phyloP scores from a whole-genome alignment of 1,139 yeast genomes.

The Geotrichum bryndzae region DNA sequence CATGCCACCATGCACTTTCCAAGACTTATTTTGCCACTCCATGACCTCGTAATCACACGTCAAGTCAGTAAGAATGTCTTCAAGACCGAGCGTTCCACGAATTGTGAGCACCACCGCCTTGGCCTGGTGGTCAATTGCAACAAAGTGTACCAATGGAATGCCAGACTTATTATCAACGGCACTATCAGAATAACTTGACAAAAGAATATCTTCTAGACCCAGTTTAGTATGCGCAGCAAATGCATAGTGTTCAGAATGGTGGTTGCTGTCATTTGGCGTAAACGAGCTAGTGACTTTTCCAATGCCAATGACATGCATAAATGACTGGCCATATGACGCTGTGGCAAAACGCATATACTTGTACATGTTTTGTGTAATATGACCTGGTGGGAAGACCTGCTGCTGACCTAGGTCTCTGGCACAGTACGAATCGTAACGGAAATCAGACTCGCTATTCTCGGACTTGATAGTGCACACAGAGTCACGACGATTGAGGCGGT shows the following conservation, averaged over 20 bases:
- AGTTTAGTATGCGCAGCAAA: constrained; percentile 34
- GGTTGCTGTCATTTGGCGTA: constrained; percentile 24
- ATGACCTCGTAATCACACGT: constrained; percentile 33
- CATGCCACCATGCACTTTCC: constrained; percentile 36
- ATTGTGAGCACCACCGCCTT: constrained; percentile 34
- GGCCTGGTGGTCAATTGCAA: constrained; percentile 33
- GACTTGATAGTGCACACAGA: constrained; percentile 18
- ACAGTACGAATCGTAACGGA: constrained; percentile 16
- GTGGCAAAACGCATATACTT: constrained; percentile 33
- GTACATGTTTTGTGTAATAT: constrained; percentile 30
- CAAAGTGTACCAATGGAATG: constrained; percentile 34
- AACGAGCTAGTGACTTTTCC: constrained; percentile 25
- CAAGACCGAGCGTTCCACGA: constrained; percentile 35
- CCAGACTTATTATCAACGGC: constrained; percentile 29
- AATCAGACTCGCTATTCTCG: constrained; percentile 9
- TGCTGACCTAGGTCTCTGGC: constrained; percentile 10
- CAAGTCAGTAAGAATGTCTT: constrained; percentile 35
- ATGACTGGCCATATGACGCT: constrained; percentile 37
- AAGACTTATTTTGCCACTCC: constrained; percentile 29
- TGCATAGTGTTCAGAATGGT: constrained; percentile 34
- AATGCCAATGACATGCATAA: constrained; percentile 34
- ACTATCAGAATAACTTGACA: constrained; percentile 31
- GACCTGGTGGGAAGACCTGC: constrained; percentile 28
- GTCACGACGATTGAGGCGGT: constrained; percentile 10
- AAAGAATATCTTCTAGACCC: constrained; percentile 31